phyloP scores from a whole-genome alignment of 2,329 filamentous ascomycete genomes.

The Kalmusia sp. region DNA sequence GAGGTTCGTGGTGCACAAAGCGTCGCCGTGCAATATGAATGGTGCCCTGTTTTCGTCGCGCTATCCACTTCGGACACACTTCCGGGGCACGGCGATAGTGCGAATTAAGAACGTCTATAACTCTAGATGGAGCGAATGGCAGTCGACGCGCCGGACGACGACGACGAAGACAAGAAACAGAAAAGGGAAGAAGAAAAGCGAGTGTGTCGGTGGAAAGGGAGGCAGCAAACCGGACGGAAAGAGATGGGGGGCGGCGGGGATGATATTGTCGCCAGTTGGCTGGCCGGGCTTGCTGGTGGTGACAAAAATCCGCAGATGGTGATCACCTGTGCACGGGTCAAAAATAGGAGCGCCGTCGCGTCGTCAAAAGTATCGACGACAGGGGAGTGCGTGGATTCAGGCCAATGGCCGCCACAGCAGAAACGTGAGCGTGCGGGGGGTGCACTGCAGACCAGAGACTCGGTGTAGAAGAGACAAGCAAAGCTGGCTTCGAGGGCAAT shows the following conservation, averaged over 20 bases:
- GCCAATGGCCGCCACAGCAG: not conserved
- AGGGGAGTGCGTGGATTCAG: not conserved
- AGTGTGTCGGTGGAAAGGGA: conserved; percentile 29
- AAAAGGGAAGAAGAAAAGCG: conserved; percentile 21
- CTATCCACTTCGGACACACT: conserved; percentile 7
- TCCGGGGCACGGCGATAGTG: conserved; percentile 12
- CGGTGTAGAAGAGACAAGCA: not conserved
- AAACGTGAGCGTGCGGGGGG: conserved; percentile 3
- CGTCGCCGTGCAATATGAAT: conserved; percentile 17
- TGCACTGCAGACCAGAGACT: not conserved
- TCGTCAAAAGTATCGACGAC: conserved; percentile 9
- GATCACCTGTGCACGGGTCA: conserved; percentile 19
- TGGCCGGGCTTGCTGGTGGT: conserved; percentile 10
- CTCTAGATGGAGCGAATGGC: conserved; percentile 23
- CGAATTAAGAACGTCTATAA: conserved; percentile 10
- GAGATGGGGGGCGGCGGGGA: conserved; percentile 24
- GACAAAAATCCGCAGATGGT: conserved; percentile 1
- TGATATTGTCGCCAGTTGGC: conserved; percentile 25
- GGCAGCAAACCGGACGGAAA: conserved; percentile 16
- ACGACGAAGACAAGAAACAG: conserved; percentile 21
- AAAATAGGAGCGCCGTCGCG: conserved; percentile 31
- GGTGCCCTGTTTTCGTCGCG: conserved; percentile 13
- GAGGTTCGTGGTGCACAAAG: conserved; percentile 15
- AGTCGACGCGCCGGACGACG: conserved; percentile 13
- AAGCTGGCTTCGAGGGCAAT: not conserved